Conservation (phyloP, 148 eudicot species). For the Rheum nobile region DNA sequence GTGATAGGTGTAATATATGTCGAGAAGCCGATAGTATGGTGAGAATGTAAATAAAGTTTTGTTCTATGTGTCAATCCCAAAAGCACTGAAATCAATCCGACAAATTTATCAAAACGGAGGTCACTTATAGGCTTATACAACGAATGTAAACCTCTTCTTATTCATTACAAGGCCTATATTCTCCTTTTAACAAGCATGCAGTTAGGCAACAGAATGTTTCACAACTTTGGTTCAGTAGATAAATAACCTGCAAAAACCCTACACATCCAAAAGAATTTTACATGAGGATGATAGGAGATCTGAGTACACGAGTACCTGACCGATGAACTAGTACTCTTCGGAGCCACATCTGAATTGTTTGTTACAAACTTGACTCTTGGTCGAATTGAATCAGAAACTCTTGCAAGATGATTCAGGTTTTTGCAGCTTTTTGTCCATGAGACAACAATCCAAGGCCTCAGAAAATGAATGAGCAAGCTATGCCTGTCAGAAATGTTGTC, state of each 20-base stretch:
- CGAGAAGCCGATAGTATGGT: no score
- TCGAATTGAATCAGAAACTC: background rate
- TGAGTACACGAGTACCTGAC: background rate
- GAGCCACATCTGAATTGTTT: background rate
- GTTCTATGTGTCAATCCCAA: no score
- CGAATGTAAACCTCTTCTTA: background rate
- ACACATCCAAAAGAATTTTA: background rate
- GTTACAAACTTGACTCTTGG: background rate
- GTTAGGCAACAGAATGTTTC: background rate
- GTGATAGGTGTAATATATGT: no score
- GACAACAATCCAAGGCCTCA: slow-evolving; percentile 11
- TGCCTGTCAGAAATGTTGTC: slow-evolving; percentile 24
- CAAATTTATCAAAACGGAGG: no score
- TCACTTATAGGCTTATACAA: no score
- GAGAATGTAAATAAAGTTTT: no score
- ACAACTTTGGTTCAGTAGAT: background rate
- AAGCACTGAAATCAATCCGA: no score
- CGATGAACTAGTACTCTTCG: background rate
- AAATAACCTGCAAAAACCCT: background rate
- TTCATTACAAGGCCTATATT: background rate
- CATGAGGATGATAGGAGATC: background rate
- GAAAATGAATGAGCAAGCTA: slow-evolving; percentile 24
- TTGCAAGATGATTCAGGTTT: background rate
- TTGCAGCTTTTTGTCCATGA: background rate
- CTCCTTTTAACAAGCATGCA: background rate